These are phyloP conservation scores for Bipolaris oryzae DNA, from an alignment of 2,329 filamentous ascomycete species.

Conservation along the genomic window DNA sequence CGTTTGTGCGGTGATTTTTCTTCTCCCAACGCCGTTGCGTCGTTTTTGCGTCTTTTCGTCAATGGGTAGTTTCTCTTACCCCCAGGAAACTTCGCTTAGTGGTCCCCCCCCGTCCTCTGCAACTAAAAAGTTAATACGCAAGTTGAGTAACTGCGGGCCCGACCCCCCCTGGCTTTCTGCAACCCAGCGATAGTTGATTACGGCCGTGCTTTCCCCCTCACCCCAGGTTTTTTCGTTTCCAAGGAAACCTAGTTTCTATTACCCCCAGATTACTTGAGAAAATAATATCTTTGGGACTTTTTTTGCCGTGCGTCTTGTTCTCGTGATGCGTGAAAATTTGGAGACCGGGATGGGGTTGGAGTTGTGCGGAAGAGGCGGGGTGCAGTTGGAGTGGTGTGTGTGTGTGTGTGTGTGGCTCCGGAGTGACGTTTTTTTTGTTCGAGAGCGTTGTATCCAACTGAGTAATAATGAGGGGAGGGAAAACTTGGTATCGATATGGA, in stretches of 20 bases:
- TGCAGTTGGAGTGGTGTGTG: no score
- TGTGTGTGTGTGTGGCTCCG: no score
- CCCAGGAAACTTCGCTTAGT: conserved; percentile 24
- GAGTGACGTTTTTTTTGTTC: no score
- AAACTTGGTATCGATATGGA: not conserved
- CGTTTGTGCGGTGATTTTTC: conserved; percentile 9
- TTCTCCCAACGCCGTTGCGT: no score
- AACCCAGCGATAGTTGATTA: conserved; percentile 19
- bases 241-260: conserved; percentile 30
- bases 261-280: conserved; percentile 40
- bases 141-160: no score
- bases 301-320: conserved; percentile 13
- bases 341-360: no score
- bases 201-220: conserved; percentile 1
- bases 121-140: conserved; percentile 4
- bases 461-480: no score
- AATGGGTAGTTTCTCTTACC: conserved; percentile 24
- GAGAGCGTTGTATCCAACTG: no score
- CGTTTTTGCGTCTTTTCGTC: no score
- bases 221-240: conserved; percentile 13
- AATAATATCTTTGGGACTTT: no score
- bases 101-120: conserved; percentile 17
- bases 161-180: conserved; percentile 21
- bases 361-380: no score
- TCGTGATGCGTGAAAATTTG: not conserved